Evolutionary conservation across 495 filamentous ascomycete genomes (phyloP).

Genomic region (Penicillium cinerascens): DNA sequence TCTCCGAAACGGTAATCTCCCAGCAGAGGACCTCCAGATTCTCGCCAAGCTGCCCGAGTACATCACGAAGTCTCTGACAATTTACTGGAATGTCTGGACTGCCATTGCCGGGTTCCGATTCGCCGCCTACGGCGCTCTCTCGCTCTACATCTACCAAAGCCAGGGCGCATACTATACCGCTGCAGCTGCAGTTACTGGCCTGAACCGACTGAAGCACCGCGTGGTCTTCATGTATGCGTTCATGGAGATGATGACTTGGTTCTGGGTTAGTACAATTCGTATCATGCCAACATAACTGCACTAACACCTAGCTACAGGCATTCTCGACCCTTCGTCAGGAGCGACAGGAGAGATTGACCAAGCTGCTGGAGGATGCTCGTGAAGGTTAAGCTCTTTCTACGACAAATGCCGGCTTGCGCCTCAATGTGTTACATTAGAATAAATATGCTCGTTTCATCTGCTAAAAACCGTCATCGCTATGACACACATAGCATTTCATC

Average conservation of each 20-base stretch:
- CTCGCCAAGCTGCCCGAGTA: slow-evolving; percentile 39
- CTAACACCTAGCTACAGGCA: slow-evolving; percentile 49
- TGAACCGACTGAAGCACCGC: slow-evolving; percentile 68
- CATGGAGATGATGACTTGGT: slow-evolving; percentile 81
- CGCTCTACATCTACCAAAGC: slow-evolving; percentile 66
- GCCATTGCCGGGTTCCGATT: slow-evolving; percentile 66
- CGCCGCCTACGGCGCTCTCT: slow-evolving; percentile 59
- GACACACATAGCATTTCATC: slow-evolving; percentile 4
- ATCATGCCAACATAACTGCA: not conserved
- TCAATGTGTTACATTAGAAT: slow-evolving; percentile 12
- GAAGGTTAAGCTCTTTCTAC: slow-evolving; percentile 7
- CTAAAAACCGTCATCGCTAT: slow-evolving; percentile 4
- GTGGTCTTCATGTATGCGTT: slow-evolving; percentile 82
- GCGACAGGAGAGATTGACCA: slow-evolving; percentile 36
- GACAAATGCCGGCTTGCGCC: not conserved
- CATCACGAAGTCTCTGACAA: slow-evolving; percentile 26
- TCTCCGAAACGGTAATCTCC: slow-evolving; percentile 23
- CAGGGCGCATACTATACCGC: slow-evolving; percentile 33
- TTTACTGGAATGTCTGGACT: slow-evolving; percentile 73
- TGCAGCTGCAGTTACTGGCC: slow-evolving; percentile 24
- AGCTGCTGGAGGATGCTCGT: slow-evolving; percentile 34
- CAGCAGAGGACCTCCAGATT: slow-evolving; percentile 26
- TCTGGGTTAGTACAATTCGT: slow-evolving; percentile 60
- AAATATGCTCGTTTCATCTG: not conserved
- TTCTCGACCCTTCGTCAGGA: slow-evolving; percentile 44